A percentile compares a stretch with the other conserved stretches of the same genome.
phyloP scores from a whole-genome alignment of 208 protist genomes.

The Balamuthia mandrillaris region DNA sequence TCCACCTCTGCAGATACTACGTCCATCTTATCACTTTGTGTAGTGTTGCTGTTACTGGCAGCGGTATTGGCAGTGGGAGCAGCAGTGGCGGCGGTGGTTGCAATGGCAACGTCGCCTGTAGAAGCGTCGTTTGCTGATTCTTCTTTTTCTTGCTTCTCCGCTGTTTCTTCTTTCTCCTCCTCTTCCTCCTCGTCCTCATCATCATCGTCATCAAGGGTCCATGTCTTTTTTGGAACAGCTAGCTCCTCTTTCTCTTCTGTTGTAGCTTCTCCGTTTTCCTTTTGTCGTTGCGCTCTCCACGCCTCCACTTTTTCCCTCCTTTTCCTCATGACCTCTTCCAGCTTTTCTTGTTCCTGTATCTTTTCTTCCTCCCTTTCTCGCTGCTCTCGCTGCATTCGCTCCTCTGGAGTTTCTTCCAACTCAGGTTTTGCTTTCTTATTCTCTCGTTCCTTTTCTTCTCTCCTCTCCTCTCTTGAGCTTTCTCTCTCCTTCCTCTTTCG shows the following conservation, averaged over 20 bases:
- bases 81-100: background rate
- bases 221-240: background rate
- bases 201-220: conserved; percentile 12
- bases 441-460: no score
- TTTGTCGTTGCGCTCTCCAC: background rate
- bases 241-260: background rate
- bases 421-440: no score
- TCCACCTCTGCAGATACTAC: conserved; percentile 61
- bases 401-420: background rate
- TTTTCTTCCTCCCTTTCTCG: background rate
- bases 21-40: background rate
- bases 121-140: background rate
- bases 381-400: background rate
- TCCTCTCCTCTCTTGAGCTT: no score
- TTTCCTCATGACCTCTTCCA: conserved; percentile 10
- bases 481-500: no score
- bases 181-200: conserved; percentile 40
- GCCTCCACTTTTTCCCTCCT: conserved; percentile 7
- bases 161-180: background rate
- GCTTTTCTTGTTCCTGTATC: background rate
- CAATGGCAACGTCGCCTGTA: background rate
- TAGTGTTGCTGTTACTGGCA: background rate
- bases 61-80: background rate
- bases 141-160: background rate
- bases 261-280: background rate